Base-by-base conservation (phyloP, 768 basidiomycete genomes). In the Thelephora ganbajun region DNA sequence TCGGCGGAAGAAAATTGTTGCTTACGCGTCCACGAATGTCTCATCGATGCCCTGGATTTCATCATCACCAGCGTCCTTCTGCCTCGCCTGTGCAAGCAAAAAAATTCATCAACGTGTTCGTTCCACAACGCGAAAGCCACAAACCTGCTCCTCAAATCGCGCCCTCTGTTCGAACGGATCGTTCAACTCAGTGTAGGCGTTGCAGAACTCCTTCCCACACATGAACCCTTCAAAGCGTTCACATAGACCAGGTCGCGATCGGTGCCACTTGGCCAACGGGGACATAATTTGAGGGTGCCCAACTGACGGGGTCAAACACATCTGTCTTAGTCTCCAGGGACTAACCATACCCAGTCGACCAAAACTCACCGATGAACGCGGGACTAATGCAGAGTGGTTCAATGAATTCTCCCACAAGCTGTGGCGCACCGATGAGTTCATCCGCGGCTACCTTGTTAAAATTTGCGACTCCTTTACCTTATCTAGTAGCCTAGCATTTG, bases 221-320 rank as follows among this genome's bases (percentile, higher is more conserved):
- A 99, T 77, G 77, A 99, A 99, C 7, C 80, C 90, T 64, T 99
- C 96, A 69, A 99, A 99, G 14, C 96, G 91, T 65, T 99, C 96
- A 65, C 96, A 98, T 20, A 99, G 74, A 35, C 96, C 96, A 0
- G 92, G 89, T 36, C 89, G 80, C n/a, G 87, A 88, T 53, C 96
- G 88, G 65, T 98, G 93, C 77, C 86, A 89, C 71, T 99, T 99
- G 64, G 96, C 96, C 33, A 99, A 80, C 2, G 96, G 96, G 0
- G 94, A 97, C 96, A 99, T 99, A 54, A 98, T 90, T 70, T 98
- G 93, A 13, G 96, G 96, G 67, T 98, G 96, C 26, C 96, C 96
- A 52, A 94, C 92, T 84, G 54, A 7, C 26, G 26, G 26, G 26
- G 26, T 30, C 9, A 30, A 30, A 30, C 26, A 30, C 5, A 9